phyloP scores from a whole-genome alignment of 2,329 filamentous ascomycete species.

The Colletotrichum orbiculare region DNA sequence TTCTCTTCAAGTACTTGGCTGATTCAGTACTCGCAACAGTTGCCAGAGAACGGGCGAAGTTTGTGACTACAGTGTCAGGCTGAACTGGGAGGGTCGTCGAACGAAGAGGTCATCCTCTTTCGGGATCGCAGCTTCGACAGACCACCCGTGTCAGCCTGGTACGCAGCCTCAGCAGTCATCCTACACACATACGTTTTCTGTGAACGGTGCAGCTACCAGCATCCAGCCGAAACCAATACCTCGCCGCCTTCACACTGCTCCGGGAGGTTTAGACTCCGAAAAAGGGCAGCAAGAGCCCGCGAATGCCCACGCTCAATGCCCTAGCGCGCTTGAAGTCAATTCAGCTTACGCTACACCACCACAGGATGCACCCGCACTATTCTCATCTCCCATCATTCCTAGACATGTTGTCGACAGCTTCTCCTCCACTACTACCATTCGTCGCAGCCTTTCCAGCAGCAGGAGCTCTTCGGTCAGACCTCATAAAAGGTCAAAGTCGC shows the following conservation, averaged over 20 bases:
- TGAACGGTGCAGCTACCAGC: background rate
- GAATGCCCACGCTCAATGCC: background rate
- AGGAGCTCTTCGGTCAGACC: background rate
- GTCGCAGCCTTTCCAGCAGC: background rate
- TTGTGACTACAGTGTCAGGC: constrained; percentile 83
- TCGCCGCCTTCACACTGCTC: constrained; percentile 13
- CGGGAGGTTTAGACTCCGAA: background rate
- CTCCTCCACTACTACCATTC: background rate
- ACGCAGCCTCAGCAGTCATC: constrained; percentile 48
- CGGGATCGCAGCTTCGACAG: constrained; percentile 40
- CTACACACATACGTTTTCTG: constrained; percentile 45
- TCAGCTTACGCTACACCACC: constrained; percentile 1
- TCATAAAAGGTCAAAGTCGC: constrained; percentile 32
- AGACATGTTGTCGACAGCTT: constrained; percentile 8
- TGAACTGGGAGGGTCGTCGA: constrained; percentile 83
- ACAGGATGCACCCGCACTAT: background rate
- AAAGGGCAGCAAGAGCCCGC: constrained; percentile 11
- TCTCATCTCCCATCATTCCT: constrained; percentile 1
- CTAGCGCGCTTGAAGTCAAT: background rate
- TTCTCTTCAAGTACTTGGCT: too few species aligned
- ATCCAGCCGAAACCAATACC: constrained; percentile 10
- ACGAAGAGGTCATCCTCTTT: constrained; percentile 64
- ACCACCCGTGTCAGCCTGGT: constrained; percentile 40
- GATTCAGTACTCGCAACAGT: constrained; percentile 41
- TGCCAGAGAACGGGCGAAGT: constrained; percentile 77